Conservation (phyloP, 768 basidiomycete genomes). For the Suillus weaverae region DNA sequence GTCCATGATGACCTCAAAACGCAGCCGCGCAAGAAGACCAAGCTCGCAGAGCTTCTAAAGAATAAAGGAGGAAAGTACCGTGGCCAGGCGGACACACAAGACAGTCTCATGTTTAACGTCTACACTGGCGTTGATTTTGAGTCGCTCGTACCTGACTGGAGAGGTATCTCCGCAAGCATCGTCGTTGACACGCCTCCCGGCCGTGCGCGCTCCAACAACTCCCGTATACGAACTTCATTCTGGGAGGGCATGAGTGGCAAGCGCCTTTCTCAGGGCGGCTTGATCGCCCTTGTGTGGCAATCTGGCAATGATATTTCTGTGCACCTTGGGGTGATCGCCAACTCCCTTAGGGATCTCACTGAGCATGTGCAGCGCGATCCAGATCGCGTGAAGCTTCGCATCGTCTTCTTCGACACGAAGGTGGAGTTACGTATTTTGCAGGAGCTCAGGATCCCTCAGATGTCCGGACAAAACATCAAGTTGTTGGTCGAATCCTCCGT, state of each 20-base stretch:
- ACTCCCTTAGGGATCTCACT: constrained; percentile 43
- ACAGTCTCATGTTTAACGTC: constrained; percentile 60
- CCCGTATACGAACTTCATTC: constrained; percentile 45
- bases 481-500: constrained; percentile 62
- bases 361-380: constrained; percentile 38
- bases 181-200: constrained; percentile 56
- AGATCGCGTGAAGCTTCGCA: constrained; percentile 43
- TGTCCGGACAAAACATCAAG: constrained; percentile 22
- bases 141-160: constrained; percentile 48
- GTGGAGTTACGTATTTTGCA: constrained; percentile 50
- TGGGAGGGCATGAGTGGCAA: constrained; percentile 66
- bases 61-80: constrained; percentile 60
- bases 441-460: constrained; percentile 32
- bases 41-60: constrained; percentile 46
- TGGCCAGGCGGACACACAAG: constrained; percentile 39
- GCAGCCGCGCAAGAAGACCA: constrained; percentile 29
- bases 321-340: constrained; percentile 55
- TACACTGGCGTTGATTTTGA: constrained; percentile 55
- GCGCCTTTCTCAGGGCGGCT: constrained; percentile 58
- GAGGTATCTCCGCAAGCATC: constrained; percentile 51
- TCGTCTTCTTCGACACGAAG: constrained; percentile 64
- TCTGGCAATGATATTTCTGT: constrained; percentile 35
- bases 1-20: constrained; percentile 46
- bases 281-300: constrained; percentile 61
- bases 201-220: constrained; percentile 42